Evolutionary conservation across 2,329 filamentous ascomycete genomes (phyloP), one percentile per base, ranked within the genome.

Genomic region (Verticillium tricorpus): DNA sequence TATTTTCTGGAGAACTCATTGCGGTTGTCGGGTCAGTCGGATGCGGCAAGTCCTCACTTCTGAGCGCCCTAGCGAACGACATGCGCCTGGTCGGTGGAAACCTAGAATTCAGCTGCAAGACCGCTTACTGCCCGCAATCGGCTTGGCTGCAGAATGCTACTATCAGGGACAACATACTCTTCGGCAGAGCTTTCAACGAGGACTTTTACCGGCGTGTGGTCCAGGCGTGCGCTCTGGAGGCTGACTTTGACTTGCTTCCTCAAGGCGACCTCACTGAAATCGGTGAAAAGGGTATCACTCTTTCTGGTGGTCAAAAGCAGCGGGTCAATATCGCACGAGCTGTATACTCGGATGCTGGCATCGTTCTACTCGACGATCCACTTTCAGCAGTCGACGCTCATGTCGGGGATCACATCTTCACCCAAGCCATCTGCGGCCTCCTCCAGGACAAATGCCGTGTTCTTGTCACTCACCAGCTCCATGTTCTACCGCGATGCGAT

Each of bases 111-210:
- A 91, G 93, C 50, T 92, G 92, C 0, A 89, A 87, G 3, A 83
- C 93, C 64, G 92, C 94, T 0, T 97, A 96, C 69, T 98, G 95
- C 67, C 94, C 94, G 0, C 94, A 99, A 72, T 97, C 96, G 70
- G 92, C 95, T 0, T 99, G 95, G 95, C 97, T 99, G 58, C 94
- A 98, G 72, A 98, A 98, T 70, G 84, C 92, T 0, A 91, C 89
- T 0, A 85, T 98, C 3, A 88, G 87, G 64, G 87, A 97, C 37
- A 99, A 99, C 70, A 96, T 99, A 63, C 76, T 92, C 0, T 98
- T 98, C 70, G 94, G 94, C 12, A 94, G 92, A 67, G 84, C 86
- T 0, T 85, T 89, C 76, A 82, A 96, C 59, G 82, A 83, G 61
- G 77, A 79, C 3, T 97, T 93, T 93, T 96, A 97, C 71, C 83